A percentile compares a stretch with the other conserved stretches of the same genome.
Conservation (phyloP, 1,139 yeast genomes). For the Pichia sp. region DNA sequence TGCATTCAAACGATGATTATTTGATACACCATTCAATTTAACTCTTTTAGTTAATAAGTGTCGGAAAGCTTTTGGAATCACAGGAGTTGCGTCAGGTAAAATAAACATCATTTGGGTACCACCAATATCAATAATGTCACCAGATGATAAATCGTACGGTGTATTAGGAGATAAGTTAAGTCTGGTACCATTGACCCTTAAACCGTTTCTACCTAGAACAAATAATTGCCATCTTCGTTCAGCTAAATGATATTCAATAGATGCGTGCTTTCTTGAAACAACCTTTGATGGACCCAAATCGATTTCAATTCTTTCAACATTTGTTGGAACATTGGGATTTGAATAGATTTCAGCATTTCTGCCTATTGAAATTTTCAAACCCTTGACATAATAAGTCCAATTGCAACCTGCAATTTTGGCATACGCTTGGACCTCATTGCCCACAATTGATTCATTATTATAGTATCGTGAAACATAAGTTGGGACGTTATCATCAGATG, state of each 20-base stretch:
- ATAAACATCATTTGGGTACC: constrained; percentile 99
- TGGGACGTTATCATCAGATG: constrained; percentile 39
- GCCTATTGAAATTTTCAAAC: constrained; percentile 73
- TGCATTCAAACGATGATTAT: background rate
- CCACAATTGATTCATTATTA: constrained; percentile 66
- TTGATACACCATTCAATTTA: constrained; percentile 4
- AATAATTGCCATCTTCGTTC: constrained; percentile 79
- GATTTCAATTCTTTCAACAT: constrained; percentile 53
- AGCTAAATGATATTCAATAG: constrained; percentile 68
- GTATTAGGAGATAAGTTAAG: constrained; percentile 37
- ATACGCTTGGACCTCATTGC: constrained; percentile 88
- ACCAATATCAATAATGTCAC: constrained; percentile 86
- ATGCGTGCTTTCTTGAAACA: constrained; percentile 85
- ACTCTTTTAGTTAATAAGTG: constrained; percentile 30
- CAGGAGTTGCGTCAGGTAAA: constrained; percentile 84
- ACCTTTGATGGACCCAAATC: constrained; percentile 97
- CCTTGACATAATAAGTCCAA: constrained; percentile 92
- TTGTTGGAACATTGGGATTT: constrained; percentile 4
- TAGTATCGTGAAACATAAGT: constrained; percentile 41
- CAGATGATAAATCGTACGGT: constrained; percentile 59
- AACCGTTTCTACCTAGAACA: constrained; percentile 86
- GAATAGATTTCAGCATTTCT: constrained; percentile 58
- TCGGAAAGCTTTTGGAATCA: constrained; percentile 47
- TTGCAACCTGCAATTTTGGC: constrained; percentile 90
- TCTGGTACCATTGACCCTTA: constrained; percentile 72